Percentiles rank a stretch among this genome's conserved stretches.
Evolutionary conservation across 352 stramenopile species (phyloP).

Genomic region (Globisporangium nagaii): DNA sequence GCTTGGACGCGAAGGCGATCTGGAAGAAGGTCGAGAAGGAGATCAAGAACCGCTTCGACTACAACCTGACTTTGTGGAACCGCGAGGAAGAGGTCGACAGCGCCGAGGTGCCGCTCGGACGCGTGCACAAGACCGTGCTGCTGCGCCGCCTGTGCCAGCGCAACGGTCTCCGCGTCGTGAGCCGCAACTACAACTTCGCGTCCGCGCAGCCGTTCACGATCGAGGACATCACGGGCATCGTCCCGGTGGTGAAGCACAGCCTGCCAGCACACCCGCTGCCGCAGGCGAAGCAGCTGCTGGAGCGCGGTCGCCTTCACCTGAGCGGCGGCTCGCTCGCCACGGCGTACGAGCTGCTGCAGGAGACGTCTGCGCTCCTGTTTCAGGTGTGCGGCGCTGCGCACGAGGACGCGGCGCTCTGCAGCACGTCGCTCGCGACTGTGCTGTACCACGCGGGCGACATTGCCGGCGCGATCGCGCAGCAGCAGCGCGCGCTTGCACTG

Average conservation of each 20-base stretch:
- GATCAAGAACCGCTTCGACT: constrained; percentile 75
- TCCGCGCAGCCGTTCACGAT: constrained; percentile 77
- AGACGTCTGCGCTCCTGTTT: constrained; percentile 91
- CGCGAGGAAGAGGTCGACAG: constrained; percentile 19
- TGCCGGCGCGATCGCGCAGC: constrained; percentile 83
- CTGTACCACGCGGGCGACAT: constrained; percentile 91
- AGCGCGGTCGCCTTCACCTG: constrained; percentile 84
- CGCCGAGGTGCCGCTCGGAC: constrained; percentile 24
- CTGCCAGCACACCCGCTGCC: constrained; percentile 69
- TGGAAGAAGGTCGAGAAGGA: constrained; percentile 59
- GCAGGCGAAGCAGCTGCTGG: constrained; percentile 82
- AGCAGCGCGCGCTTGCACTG: constrained; percentile 88
- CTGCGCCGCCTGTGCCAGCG: constrained; percentile 92
- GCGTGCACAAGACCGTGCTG: constrained; percentile 74
- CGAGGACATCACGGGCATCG: constrained; percentile 89
- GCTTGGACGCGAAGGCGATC: constrained; percentile 35
- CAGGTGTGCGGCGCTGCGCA: constrained; percentile 92
- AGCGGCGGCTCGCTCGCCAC: constrained; percentile 62
- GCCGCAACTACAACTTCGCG: constrained; percentile 86
- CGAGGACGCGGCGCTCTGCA: constrained; percentile 89
- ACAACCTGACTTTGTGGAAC: constrained; percentile 71
- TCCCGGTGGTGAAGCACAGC: constrained; percentile 93
- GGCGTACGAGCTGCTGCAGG: constrained; percentile 84
- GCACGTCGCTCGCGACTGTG: constrained; percentile 89
- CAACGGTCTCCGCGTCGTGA: constrained; percentile 88